Base-by-base conservation (phyloP, 2,329 filamentous ascomycete species). In the Pseudogymnoascus sp. region DNA sequence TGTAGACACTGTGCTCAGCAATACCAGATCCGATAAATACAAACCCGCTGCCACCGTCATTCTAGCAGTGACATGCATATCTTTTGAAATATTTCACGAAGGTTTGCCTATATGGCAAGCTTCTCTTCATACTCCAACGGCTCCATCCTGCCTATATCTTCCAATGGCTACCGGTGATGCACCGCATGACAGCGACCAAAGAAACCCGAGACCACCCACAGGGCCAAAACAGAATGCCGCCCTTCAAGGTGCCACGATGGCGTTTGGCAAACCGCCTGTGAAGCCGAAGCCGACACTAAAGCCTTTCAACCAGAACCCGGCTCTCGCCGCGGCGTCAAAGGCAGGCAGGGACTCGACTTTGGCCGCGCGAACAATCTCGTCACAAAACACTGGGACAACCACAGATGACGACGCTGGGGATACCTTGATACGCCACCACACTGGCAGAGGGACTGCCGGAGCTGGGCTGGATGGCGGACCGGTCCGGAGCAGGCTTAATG, bases 241-340 rank as follows among this genome's bases (percentile, higher is more conserved):
- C 53, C 75, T 83, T 13, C 74, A 74, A 61, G 81, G 81, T 33
- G 81, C 81, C 7, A 73, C 76, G 5, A 68, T 75, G 42, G 81
- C 81, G 21, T 83, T 82, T 70, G 75, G 73, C 10, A 79, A 77
- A 68, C 75, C 76, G 26, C 69, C 74, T 29, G 67, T 74, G 50
- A 76, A 77, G 67, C 74, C 77, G 19, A 77, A 76, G 64, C 74
- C 77, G 1, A 44, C 65, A 33, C 62, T 66, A 19, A 56, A 56
- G 29, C 11, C n/a, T 56, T 19, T 15, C 29, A 56, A 33, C 50
- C 50, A 56, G 29, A 56, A 56, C 23, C 50, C 50, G 44, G 78
- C 78, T 11, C 69, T 79, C 65, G 76, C 77, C 23, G 78, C 78
- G 35, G 79, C 79, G 15, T 77, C 75, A 26, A 76, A 75, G 68